Evolutionary conservation across 805 yeast genomes (phyloP).

Genomic region (Candida odintsovae): DNA sequence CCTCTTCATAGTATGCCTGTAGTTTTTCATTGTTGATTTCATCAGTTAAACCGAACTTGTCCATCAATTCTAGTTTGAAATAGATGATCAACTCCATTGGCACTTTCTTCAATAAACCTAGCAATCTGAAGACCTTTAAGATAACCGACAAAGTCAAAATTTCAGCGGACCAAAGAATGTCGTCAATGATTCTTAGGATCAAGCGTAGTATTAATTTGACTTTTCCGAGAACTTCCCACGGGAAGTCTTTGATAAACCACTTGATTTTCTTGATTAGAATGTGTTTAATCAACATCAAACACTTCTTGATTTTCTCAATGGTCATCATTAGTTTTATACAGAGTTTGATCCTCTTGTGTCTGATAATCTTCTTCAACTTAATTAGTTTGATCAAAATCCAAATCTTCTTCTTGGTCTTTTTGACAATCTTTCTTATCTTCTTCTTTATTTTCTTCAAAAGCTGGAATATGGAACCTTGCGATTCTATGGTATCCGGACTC

Average conservation of each 20-base stretch:
- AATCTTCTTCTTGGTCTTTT: slow-evolving; percentile 14
- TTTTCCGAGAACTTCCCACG: slow-evolving; percentile 16
- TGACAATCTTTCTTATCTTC: slow-evolving; percentile 10
- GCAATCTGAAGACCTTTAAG: slow-evolving; percentile 9
- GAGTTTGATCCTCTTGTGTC: slow-evolving; percentile 7
- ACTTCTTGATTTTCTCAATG: slow-evolving; percentile 19
- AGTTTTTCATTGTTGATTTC: not conserved
- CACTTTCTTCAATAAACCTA: slow-evolving; percentile 10
- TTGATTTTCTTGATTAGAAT: slow-evolving; percentile 13
- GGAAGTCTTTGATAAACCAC: slow-evolving; percentile 12
- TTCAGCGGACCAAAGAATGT: slow-evolving; percentile 18
- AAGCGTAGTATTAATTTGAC: slow-evolving; percentile 14
- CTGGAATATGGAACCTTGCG: not conserved
- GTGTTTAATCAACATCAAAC: slow-evolving; percentile 10
- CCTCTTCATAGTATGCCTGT: not conserved
- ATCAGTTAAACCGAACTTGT: slow-evolving; percentile 10
- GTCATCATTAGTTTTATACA: slow-evolving; percentile 16
- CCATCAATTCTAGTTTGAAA: slow-evolving; percentile 11
- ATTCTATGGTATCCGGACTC: not conserved
- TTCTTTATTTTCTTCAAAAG: not conserved
- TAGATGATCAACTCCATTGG: slow-evolving; percentile 15
- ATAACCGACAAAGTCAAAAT: slow-evolving; percentile 11
- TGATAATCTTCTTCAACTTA: slow-evolving; percentile 16
- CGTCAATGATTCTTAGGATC: slow-evolving; percentile 12
- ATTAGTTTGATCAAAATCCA: slow-evolving; percentile 13